phyloP scores from a whole-genome alignment of 805 yeast genomes.

The Soucietia sequanensis region DNA sequence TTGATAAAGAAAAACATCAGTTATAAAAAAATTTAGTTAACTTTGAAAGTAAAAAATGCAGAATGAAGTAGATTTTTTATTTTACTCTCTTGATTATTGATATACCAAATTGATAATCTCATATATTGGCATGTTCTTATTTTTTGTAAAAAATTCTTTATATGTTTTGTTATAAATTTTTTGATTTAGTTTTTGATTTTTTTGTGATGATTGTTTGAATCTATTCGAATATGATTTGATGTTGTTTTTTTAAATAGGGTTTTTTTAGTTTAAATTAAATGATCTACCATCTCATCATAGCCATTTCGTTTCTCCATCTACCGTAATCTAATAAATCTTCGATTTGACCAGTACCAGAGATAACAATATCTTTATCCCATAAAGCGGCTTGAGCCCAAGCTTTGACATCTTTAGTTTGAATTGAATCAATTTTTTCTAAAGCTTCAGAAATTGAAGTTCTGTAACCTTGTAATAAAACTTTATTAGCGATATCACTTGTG shows the following conservation, averaged over 20 bases:
- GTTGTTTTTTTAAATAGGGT: neutral
- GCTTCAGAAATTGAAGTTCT: conserved; percentile 60
- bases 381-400: conserved; percentile 73
- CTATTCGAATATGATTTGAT: neutral
- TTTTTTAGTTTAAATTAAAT: neutral
- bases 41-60: too few species aligned
- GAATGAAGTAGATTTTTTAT: too few species aligned
- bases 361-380: conserved; percentile 82
- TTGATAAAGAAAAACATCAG: too few species aligned
- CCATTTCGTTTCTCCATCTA: conserved; percentile 87
- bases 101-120: too few species aligned
- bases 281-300: conserved; percentile 71
- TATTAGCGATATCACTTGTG: conserved; percentile 57
- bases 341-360: conserved; percentile 83
- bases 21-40: too few species aligned
- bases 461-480: conserved; percentile 60
- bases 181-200: too few species aligned
- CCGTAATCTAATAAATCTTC: conserved; percentile 81
- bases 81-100: too few species aligned
- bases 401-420: conserved; percentile 57
- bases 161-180: too few species aligned
- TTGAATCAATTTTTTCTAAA: conserved; percentile 60
- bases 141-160: too few species aligned
- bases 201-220: too few species aligned
- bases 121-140: too few species aligned